Evolutionary conservation across 805 yeast species (phyloP), one percentile per base, ranked within the genome.

Genomic region (Diddensiella transvaalensis): DNA sequence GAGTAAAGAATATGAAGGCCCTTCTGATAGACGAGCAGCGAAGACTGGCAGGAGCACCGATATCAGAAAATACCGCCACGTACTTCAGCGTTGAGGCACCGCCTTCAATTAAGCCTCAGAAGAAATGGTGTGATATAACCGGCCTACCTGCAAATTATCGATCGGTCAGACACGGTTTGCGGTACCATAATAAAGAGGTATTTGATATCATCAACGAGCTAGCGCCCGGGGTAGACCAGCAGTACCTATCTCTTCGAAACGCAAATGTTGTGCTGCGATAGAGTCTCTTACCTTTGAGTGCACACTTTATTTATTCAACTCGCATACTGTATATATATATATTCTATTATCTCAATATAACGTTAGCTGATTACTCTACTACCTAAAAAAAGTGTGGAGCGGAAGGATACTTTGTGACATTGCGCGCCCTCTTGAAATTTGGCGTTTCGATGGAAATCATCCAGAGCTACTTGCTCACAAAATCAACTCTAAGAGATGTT

Each of bases 221-320:
- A 81, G 83, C 89, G 1, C 87, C 95, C 2, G 96, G 96, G 21
- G 85, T 85, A 23, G 97, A 91, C 66, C 98, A 91, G 68, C 95
- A 89, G 65, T 91, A 89, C 63, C 72, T 91, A 61, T 85, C 85
- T 55, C 71, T 91, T 51, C 76, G 98, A 58, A 87, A 86, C 46
- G 98, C 96, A 35, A 86, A 91, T 63, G 88, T 90, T 15, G 79
- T 91, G 5, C 72, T 90, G 63, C 82, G 85, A 63, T 80, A 57
- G 38, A 4, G 10, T 11, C 13, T 38, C 22, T 38, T 6, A 18
- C 24, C 21, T 39, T 21, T 10, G n/a, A 8, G 6, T 30, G 10
- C 13, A 29, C 32, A 29, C 13, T 10, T 29, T 26, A 26, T 26
- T 26, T 26, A 26, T 26, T 26, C n/a, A n/a, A n/a, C n/a, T n/a